These are phyloP conservation scores for Eimeria acervulina DNA, from an alignment of 169 alveolate genomes.

Conservation along the genomic window DNA sequence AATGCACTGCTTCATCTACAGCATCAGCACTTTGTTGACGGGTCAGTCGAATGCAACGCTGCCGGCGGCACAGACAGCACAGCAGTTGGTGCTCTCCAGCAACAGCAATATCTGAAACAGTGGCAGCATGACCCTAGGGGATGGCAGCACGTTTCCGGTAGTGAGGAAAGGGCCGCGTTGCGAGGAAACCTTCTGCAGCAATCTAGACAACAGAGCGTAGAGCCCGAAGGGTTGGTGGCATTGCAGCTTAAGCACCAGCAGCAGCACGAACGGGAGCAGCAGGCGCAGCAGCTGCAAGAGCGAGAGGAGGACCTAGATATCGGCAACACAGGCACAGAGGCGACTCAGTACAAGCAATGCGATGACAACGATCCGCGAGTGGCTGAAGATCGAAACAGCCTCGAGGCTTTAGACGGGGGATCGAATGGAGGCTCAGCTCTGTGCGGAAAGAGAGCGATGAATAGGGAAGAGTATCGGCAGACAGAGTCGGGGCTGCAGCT, in stretches of 20 bases:
- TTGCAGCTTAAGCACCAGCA: constrained; percentile 4
- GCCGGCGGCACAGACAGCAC: background rate
- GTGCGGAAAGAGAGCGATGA: background rate
- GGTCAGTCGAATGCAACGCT: background rate
- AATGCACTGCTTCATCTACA: background rate
- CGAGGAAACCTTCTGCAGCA: background rate
- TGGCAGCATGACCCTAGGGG: background rate
- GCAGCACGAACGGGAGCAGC: constrained; percentile 26
- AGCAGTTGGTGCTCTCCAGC: background rate
- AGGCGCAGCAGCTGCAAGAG: background rate
- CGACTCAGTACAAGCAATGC: background rate
- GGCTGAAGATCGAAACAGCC: background rate
- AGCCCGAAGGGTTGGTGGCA: constrained; percentile 11
- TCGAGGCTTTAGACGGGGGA: background rate
- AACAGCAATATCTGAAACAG: background rate
- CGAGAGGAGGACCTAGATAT: background rate
- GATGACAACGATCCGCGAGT: background rate
- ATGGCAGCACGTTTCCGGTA: background rate
- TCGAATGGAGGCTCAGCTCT: background rate
- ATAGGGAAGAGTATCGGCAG: background rate
- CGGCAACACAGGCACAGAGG: background rate
- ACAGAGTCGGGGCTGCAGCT: background rate
- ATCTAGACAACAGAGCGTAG: background rate
- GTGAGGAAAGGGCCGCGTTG: background rate
- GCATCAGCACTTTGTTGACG: background rate